These are phyloP conservation scores for Tetrapisispora pingtungensis DNA, from an alignment of 805 yeast genomes.

Conservation along the genomic window DNA sequence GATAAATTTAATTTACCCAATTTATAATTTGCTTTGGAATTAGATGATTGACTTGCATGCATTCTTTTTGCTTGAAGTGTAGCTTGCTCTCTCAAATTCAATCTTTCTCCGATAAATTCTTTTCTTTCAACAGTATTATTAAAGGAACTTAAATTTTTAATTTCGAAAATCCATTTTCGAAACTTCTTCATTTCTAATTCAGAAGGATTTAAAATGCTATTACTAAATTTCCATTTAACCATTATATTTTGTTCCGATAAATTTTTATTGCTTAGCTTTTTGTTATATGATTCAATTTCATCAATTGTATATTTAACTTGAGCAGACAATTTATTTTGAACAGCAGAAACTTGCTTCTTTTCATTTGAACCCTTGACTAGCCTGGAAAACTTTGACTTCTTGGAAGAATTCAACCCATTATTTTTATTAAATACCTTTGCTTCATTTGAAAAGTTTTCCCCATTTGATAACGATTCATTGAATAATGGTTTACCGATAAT, in stretches of 20 bases:
- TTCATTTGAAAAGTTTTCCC: no score
- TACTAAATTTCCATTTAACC: slow-evolving; percentile 20
- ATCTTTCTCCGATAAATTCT: slow-evolving; percentile 31
- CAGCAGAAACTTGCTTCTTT: not conserved
- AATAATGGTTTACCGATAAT: slow-evolving; percentile 29
- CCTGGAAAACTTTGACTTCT: not conserved
- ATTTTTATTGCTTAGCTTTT: not conserved
- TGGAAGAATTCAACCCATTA: not conserved
- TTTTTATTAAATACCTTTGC: not conserved
- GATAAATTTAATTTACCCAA: not conserved
- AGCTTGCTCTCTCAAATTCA: slow-evolving; percentile 1
- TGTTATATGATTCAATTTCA: not conserved
- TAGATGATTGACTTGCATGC: not conserved
- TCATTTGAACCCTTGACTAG: not conserved
- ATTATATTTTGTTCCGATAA: not conserved
- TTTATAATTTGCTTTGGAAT: not conserved
- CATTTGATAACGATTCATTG: slow-evolving; percentile 1
- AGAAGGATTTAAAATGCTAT: slow-evolving; percentile 23
- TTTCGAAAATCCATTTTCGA: slow-evolving; percentile 45
- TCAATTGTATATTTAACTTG: not conserved
- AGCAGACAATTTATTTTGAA: not conserved
- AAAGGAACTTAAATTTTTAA: slow-evolving; percentile 41
- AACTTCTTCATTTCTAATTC: slow-evolving; percentile 36
- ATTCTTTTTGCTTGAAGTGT: not conserved
- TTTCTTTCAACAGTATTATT: slow-evolving; percentile 42